These are phyloP conservation scores for Funneliformis geosporum DNA, from an alignment of 192 early-diverging fungal genomes.

Conservation along the genomic window DNA sequence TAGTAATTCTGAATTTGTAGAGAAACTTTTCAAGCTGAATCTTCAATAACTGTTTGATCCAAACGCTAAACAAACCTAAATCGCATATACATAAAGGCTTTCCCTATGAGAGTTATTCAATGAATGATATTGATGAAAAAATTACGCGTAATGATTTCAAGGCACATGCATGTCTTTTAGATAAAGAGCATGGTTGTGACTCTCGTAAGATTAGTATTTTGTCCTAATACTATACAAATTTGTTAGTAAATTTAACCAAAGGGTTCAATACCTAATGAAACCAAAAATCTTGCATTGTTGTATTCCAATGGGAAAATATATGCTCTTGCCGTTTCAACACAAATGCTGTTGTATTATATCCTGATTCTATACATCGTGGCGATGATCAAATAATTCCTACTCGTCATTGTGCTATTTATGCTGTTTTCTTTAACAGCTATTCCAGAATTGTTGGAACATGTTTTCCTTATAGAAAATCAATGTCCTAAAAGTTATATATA, in stretches of 20 bases:
- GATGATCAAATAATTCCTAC: conserved; percentile 97
- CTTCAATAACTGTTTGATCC: conserved; percentile 75
- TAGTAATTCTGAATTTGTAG: conserved; percentile 86
- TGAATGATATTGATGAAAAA: conserved; percentile 83
- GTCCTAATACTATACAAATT: conserved; percentile 86
- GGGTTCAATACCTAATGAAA: conserved; percentile 99
- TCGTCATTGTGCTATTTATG: conserved; percentile 89
- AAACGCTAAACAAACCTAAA: conserved; percentile 99
- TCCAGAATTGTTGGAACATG: conserved; percentile 91
- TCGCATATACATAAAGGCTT: conserved; percentile 96
- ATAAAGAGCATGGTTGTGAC: conserved; percentile 88
- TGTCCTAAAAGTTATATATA: conserved; percentile 92
- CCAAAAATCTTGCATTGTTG: conserved; percentile 97
- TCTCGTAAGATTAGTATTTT: conserved; percentile 95
- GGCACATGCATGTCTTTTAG: conserved; percentile 84
- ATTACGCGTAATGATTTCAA: conserved; percentile 92
- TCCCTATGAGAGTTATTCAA: conserved; percentile 74
- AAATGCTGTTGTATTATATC: conserved; percentile 90
- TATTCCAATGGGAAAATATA: conserved; percentile 95
- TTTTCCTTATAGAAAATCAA: conserved; percentile 94
- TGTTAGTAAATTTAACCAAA: conserved; percentile 93
- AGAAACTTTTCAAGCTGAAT: conserved; percentile 89
- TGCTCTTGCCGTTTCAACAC: conserved; percentile 97
- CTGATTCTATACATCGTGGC: conserved; percentile 99
- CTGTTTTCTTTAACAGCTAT: conserved; percentile 78